A percentile compares a stretch with the other conserved stretches of the same genome.
These are phyloP conservation scores for Debaryomyces robertsiae DNA, from an alignment of 1,139 yeast genomes.

Conservation along the genomic window DNA sequence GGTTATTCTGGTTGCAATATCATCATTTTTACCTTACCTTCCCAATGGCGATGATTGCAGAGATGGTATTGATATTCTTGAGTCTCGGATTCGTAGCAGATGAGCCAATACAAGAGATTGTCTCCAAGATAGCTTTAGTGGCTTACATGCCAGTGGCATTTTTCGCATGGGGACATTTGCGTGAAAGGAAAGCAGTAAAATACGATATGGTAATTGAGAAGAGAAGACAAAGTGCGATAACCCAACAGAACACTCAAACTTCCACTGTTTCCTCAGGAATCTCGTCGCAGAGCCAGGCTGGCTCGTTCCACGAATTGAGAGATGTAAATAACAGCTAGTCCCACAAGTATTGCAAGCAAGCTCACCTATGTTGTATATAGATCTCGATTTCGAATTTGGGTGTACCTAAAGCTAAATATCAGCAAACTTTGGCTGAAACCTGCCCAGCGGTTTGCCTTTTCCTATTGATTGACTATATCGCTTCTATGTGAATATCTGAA, in stretches of 20 bases:
- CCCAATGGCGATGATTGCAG: slow-evolving; percentile 51
- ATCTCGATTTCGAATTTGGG: too few species aligned
- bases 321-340: background rate
- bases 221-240: slow-evolving; percentile 16
- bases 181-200: slow-evolving; percentile 23
- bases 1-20: slow-evolving; percentile 43
- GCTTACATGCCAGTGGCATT: slow-evolving; percentile 42
- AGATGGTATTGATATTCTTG: slow-evolving; percentile 54
- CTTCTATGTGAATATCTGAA: too few species aligned
- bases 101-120: slow-evolving; percentile 29
- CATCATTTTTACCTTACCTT: slow-evolving; percentile 43
- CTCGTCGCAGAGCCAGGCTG: background rate
- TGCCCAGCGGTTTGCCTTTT: too few species aligned
- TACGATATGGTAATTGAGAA: slow-evolving; percentile 29
- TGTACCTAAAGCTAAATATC: too few species aligned
- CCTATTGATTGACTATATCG: too few species aligned
- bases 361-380: too few species aligned
- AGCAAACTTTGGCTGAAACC: too few species aligned
- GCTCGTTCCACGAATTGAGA: slow-evolving; percentile 1
- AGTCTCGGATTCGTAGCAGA: slow-evolving; percentile 49
- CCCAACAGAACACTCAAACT: slow-evolving; percentile 2
- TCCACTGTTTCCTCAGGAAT: slow-evolving; percentile 1
- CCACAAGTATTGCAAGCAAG: background rate
- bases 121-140: slow-evolving; percentile 31
- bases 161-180: slow-evolving; percentile 38